These are phyloP conservation scores for Candida gorgasii DNA, from an alignment of 805 yeast genomes.

Conservation along the genomic window DNA sequence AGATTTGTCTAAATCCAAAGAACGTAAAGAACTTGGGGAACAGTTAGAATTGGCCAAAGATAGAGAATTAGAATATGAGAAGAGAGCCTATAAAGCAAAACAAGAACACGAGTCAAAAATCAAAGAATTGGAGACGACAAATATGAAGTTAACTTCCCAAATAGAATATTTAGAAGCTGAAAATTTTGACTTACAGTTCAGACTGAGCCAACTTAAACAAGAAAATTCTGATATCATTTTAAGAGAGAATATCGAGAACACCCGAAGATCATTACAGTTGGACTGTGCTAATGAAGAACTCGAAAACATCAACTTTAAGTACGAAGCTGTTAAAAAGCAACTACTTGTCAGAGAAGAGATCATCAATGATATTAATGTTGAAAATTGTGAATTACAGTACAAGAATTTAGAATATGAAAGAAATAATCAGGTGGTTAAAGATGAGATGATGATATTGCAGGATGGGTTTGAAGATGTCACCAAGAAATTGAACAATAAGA, in stretches of 20 bases:
- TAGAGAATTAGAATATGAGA: background rate
- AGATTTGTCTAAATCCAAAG: background rate
- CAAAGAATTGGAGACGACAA: background rate
- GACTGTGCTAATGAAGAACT: slow-evolving; percentile 6
- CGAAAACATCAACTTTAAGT: background rate
- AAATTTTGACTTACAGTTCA: slow-evolving; percentile 2
- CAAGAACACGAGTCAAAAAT: background rate
- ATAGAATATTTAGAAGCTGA: background rate
- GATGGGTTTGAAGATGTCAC: background rate
- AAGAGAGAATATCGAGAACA: slow-evolving; percentile 4
- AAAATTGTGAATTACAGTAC: slow-evolving; percentile 4
- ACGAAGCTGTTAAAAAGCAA: background rate
- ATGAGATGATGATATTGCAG: background rate
- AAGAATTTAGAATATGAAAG: background rate
- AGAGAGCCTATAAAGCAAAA: background rate
- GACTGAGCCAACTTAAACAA: background rate
- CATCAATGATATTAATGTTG: background rate
- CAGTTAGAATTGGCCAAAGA: background rate
- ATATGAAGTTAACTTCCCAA: background rate
- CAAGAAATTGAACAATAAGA: background rate
- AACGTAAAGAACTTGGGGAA: background rate
- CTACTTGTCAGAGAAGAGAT: background rate
- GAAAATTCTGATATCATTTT: slow-evolving; percentile 4
- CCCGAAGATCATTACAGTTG: slow-evolving; percentile 5
- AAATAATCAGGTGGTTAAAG: background rate